Evolutionary conservation across 2,329 filamentous ascomycete genomes (phyloP), one percentile per base, ranked within the genome.

Genomic region (Ilyonectria sp.): DNA sequence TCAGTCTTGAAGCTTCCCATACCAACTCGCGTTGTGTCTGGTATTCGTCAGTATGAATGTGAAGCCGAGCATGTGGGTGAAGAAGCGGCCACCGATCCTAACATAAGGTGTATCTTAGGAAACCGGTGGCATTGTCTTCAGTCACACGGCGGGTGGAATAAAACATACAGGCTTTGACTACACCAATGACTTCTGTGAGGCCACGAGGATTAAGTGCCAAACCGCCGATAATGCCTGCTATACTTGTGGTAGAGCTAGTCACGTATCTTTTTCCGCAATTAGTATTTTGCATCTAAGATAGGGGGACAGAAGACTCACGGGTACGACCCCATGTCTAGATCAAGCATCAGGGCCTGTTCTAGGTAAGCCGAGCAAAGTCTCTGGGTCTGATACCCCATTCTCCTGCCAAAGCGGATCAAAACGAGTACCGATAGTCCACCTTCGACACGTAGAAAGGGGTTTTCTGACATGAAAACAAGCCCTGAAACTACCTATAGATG

Each of bases 161-260:
- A n/a, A 50, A 19, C 37, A 3, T 4, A 21, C 33, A 33, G 9
- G 5, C 13, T 5, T 31, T 37, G 7, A 29, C 23, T 13, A 29
- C 19, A n/a, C 19, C 61, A 15, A 59, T 37, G 17, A 59, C 26
- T 19, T 64, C 61, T 9, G 50, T 64, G 9, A 64, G 33, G 26
- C 52, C 57, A 35, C 54, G 52, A 11, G 54, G 61, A 54, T 64
- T 64, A 15, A 64, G 33, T 13, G 61, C 26, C 8, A 64, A 37
- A 26, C 61, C 54, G 19, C 46, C 53, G 29, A 64, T 58, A 26
- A 59, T 57, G n/a, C 54, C 61, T 19, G 53, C 46, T 3, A 64
- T 53, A 21, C 60, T 53, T 9, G 60, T 64, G 29, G 35, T 52
- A 7, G 54, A 64, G 19, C 44, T 50, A 15, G 61, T 64, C 23